phyloP scores from a whole-genome alignment of 345 rosid species.

The Sapria himalayana region DNA sequence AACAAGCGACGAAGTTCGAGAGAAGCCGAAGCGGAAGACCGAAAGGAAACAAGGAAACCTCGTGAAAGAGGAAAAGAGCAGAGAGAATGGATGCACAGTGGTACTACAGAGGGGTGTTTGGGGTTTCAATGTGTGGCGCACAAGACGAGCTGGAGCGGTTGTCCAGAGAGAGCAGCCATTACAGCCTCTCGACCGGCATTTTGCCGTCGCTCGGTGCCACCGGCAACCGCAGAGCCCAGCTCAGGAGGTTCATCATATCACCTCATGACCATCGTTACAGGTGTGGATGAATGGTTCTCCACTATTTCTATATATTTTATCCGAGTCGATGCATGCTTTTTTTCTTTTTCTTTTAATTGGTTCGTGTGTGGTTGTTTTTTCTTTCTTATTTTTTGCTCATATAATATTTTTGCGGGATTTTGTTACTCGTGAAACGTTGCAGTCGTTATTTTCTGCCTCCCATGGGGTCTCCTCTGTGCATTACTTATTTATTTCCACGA shows the following conservation, averaged over 20 bases:
- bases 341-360: conserved; percentile 1
- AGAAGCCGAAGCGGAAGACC: background rate
- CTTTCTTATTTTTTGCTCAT: background rate
- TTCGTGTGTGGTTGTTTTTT: background rate
- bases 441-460: too few species aligned
- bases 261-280: conserved; percentile 82
- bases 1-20: background rate
- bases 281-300: conserved; percentile 12
- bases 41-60: background rate
- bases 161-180: conserved; percentile 68
- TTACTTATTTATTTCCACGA: too few species aligned
- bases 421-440: too few species aligned
- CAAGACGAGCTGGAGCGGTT: conserved; percentile 55
- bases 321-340: background rate
- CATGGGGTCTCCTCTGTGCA: too few species aligned
- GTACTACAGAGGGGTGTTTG: conserved; percentile 15
- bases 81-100: conserved; percentile 7
- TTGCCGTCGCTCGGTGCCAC: conserved; percentile 87
- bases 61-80: too few species aligned
- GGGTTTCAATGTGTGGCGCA: conserved; percentile 25
- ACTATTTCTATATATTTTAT: background rate
- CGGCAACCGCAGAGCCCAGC: conserved; percentile 59
- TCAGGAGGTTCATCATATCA: conserved; percentile 32
- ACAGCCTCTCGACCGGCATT: conserved; percentile 65
- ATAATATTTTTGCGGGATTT: too few species aligned